Evolutionary conservation across 2,329 filamentous ascomycete genomes (phyloP), one percentile per base, ranked within the genome.

Genomic region (Colletotrichum sp.): DNA sequence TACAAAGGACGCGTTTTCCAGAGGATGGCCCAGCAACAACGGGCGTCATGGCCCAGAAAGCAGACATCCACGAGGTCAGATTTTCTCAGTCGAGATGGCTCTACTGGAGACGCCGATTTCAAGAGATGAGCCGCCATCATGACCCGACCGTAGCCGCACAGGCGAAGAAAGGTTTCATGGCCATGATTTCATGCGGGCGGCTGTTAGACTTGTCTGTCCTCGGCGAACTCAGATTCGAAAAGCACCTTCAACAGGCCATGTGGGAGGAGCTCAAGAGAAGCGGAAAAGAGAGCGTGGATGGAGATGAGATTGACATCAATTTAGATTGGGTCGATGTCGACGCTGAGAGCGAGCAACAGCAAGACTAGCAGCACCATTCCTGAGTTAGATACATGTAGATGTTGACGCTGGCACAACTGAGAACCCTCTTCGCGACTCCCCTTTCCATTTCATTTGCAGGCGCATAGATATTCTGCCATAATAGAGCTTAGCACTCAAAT

Each of bases 1-100:
- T 59, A 1, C 21, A 59, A 2, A 7, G 8, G 3, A 16, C 4
- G 3, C 5, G 4, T 1, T 21, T 3, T 59, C 15, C 15, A 15
- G 55, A 24, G 16, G 15, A 52, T n/a, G 10, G 8, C 16, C n/a
- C 44, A 7, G 16, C 3, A 8, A 8, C 6, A 21, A 7, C 44
- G 4, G 44, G 10, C 44, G 10, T 10, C 4, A 5, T 2, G n/a
- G 44, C 3, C n/a, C n/a, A 52, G 44, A 52, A 24, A 28, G 24
- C 24, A 18, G 55, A 5, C 55, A 13, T 59, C 15, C 26, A 15
- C 13, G 55, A 28, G 15, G 21, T 13, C 1, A 16, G 55, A 24
- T 59, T 24, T 28, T 16, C 21, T 59, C 21, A 26, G 13, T 28
- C 21, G 15, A 59, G 55, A 28, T 59, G 55, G 55, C 26, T 59